Conservation (phyloP, 768 basidiomycete species). For the Panellus pusillus region DNA sequence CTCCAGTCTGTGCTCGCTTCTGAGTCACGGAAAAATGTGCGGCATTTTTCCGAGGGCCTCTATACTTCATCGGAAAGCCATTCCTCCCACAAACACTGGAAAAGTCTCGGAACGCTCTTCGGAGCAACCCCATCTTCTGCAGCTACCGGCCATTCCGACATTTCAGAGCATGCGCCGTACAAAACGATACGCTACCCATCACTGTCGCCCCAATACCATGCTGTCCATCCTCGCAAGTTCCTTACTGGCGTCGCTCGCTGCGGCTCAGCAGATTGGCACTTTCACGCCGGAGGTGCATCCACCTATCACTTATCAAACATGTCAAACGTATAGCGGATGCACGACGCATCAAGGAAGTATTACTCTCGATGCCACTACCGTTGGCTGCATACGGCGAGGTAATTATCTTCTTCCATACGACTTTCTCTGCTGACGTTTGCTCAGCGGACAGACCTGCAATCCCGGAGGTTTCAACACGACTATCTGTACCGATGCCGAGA, state of each 20-base stretch:
- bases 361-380: conserved; percentile 40
- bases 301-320: conserved; percentile 32
- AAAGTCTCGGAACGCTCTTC: conserved; percentile 12
- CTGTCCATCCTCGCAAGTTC: conserved; percentile 10
- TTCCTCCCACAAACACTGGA: conserved; percentile 5
- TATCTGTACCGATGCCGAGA: conserved; percentile 34
- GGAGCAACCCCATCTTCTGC: conserved; percentile 6
- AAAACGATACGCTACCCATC: conserved; percentile 9
- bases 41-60: conserved; percentile 6
- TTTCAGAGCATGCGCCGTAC: conserved; percentile 12
- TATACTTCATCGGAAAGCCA: not conserved
- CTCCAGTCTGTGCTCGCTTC: conserved; percentile 5
- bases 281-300: conserved; percentile 38
- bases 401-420: conserved; percentile 11
- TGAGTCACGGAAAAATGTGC: conserved; percentile 4
- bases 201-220: conserved; percentile 10
- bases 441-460: conserved; percentile 14
- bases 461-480: conserved; percentile 26
- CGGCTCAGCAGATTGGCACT: conserved; percentile 38
- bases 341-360: conserved; percentile 23
- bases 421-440: conserved; percentile 5
- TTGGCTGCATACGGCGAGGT: conserved; percentile 30
- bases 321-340: conserved; percentile 28
- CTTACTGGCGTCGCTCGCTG: conserved; percentile 13
- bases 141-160: conserved; percentile 7